A percentile compares a stretch with the other conserved stretches of the same genome.
Conservation (phyloP, 2,329 filamentous ascomycete species). For the Pseudogymnoascus sp. region DNA sequence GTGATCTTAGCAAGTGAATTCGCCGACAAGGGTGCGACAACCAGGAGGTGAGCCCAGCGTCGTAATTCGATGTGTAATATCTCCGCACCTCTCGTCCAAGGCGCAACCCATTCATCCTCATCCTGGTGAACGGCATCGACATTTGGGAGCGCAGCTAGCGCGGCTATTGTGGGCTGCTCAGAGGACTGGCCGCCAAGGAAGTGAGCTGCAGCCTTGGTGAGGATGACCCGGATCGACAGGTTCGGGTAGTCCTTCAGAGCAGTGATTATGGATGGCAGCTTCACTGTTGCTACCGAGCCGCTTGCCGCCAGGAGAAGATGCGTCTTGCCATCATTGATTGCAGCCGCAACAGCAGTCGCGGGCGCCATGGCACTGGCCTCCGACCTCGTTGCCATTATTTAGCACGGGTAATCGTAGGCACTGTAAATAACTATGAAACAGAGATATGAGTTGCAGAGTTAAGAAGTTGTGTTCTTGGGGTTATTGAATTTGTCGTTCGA, state of each 20-base stretch:
- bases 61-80: slow-evolving; percentile 90
- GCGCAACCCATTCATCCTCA: slow-evolving; percentile 72
- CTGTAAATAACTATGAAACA: neutral
- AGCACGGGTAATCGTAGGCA: neutral
- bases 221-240: slow-evolving; percentile 76
- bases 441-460: neutral
- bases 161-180: slow-evolving; percentile 65
- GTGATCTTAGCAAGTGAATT: slow-evolving; percentile 82
- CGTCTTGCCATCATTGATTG: slow-evolving; percentile 40
- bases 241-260: slow-evolving; percentile 41
- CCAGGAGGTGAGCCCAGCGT: slow-evolving; percentile 71
- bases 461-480: neutral
- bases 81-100: slow-evolving; percentile 69
- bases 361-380: neutral
- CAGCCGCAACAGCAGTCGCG: neutral
- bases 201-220: slow-evolving; percentile 64
- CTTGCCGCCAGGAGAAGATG: slow-evolving; percentile 60
- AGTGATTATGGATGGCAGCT: slow-evolving; percentile 59
- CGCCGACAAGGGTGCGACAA: slow-evolving; percentile 74
- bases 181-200: slow-evolving; percentile 69
- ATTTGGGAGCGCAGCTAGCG: slow-evolving; percentile 53
- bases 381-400: neutral
- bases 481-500: neutral
- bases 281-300: slow-evolving; percentile 82
- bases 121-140: slow-evolving; percentile 79